Evolutionary conservation across 2,329 filamentous ascomycete genomes (phyloP).

Genomic region (Erysiphe pulchra): DNA sequence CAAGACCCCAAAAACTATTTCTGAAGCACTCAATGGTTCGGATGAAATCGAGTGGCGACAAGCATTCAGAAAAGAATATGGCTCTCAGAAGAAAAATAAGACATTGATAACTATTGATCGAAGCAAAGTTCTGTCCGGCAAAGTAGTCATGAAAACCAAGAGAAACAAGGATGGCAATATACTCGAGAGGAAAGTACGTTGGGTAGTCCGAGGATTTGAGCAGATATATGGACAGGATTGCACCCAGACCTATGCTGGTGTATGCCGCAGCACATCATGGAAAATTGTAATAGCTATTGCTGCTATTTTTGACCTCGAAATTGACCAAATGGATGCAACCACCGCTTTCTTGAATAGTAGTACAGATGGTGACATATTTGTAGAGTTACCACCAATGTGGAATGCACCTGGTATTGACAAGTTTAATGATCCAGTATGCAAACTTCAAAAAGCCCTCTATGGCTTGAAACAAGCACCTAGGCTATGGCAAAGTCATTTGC

Average conservation of each 20-base stretch:
- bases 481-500: not conserved
- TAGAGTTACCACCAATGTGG: not conserved
- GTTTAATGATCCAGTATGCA: not conserved
- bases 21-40: not conserved
- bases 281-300: not conserved
- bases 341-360: slow-evolving; percentile 1
- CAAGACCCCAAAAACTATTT: too few species aligned
- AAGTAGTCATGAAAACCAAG: not conserved
- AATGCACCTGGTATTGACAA: not conserved
- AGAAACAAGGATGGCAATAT: slow-evolving; percentile 1
- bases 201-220: slow-evolving; percentile 1
- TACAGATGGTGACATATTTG: not conserved
- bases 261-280: not conserved
- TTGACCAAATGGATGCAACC: not conserved
- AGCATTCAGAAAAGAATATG: not conserved
- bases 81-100: not conserved
- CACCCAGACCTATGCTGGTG: not conserved
- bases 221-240: not conserved
- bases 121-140: not conserved
- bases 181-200: not conserved
- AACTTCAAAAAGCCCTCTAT: not conserved
- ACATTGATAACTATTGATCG: not conserved
- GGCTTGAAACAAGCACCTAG: not conserved
- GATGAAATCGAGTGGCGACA: not conserved
- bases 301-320: not conserved